Base-by-base conservation (phyloP, 306 rosid species). In the Vigna nakashimae region DNA sequence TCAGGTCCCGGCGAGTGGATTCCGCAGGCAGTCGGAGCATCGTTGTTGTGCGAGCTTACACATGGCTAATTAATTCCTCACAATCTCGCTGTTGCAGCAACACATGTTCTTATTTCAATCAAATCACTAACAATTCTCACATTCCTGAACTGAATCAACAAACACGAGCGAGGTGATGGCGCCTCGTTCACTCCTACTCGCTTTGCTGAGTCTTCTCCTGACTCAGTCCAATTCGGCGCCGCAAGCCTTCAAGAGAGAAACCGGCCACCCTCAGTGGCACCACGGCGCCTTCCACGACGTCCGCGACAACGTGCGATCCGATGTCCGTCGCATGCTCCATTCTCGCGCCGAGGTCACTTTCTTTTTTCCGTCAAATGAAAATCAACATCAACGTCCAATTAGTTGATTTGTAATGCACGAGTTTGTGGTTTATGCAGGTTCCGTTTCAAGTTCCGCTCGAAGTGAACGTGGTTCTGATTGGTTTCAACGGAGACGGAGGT, bases 271-370 rank as follows among this genome's bases (percentile, higher is more conserved):
- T 78, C 99, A 95, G 63, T 95, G 99, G 99, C 99, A 95, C 84
- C 99, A 95, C 73, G 83, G 97, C 3, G 98, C 98, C 80, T 95
- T 95, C 86, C 99, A 91, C 79, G 96, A 91, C 84, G 98, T 95
- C 71, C 79, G 90, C 10, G 92, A 92, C 7, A 74, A 64, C 74
- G 86, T 95, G 71, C 96, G 96, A 83, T 83, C 92, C 81, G 97
- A 92, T 30, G 89, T 92, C 72, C 99, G 92, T 73, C 97, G 96
- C 82, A 89, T 92, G 99, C 93, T 95, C 52, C 99, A 95, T 73
- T 82, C 98, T 79, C 97, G 98, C 14, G 98, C 99, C 9, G 99
- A 95, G 98, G 98, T 95, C 63, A 2, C 46, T 52, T 67, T 67
- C 16, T 24, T 51, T 26, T 34, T 13, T 26, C 57, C 53, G 9